These are phyloP conservation scores for Blastosporella zonata DNA, from an alignment of 1,284 basidiomycete species.

Conservation along the genomic window DNA sequence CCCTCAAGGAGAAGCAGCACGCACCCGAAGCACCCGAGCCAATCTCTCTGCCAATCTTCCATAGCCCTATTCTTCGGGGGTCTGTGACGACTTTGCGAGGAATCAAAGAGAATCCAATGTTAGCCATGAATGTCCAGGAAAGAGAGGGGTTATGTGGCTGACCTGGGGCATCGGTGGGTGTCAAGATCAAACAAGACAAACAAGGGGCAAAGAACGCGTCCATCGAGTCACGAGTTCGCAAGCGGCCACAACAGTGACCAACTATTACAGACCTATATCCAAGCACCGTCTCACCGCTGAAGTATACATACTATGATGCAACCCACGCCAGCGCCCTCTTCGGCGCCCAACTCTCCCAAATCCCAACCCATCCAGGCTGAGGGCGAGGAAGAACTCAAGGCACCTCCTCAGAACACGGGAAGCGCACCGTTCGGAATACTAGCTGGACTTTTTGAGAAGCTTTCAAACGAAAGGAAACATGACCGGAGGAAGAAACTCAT, in stretches of 20 bases:
- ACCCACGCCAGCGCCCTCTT: constrained; percentile 53
- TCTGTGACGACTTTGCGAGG: constrained; percentile 36
- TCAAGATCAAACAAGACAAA: constrained; percentile 18
- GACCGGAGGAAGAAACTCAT: constrained; percentile 65
- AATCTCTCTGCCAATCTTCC: constrained; percentile 92
- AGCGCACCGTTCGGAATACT: constrained; percentile 69
- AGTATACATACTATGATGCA: constrained; percentile 37
- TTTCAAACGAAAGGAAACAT: constrained; percentile 66
- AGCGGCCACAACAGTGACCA: neutral
- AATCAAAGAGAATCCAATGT: constrained; percentile 23
- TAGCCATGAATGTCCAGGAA: constrained; percentile 26
- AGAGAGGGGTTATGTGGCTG: constrained; percentile 27
- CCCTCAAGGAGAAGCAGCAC: constrained; percentile 20
- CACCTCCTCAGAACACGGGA: constrained; percentile 59
- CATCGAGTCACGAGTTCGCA: constrained; percentile 14
- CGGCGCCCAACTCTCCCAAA: constrained; percentile 30
- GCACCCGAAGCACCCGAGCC: constrained; percentile 89
- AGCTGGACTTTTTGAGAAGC: constrained; percentile 63
- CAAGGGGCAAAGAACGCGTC: constrained; percentile 33
- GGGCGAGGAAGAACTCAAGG: constrained; percentile 19
- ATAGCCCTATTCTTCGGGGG: constrained; percentile 84
- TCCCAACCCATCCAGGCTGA: constrained; percentile 9
- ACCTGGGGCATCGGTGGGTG: constrained; percentile 17
- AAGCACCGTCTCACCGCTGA: neutral
- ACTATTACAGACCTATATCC: neutral